phyloP scores from a whole-genome alignment of 2,329 filamentous ascomycete species.

The Leptographium wingfieldii region DNA sequence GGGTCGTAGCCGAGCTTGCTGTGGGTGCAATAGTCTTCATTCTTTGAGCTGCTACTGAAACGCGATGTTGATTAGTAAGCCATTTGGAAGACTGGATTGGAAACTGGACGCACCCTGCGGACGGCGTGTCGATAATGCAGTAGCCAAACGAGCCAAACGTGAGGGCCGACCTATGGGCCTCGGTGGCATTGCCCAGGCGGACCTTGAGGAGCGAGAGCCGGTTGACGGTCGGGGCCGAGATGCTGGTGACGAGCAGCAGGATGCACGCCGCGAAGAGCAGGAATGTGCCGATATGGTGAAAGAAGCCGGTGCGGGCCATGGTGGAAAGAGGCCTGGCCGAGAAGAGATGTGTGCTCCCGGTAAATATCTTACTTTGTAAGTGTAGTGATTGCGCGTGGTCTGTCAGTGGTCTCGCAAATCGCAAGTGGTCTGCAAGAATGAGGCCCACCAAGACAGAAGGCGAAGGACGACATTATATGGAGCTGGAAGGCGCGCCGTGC shows the following conservation, averaged over 20 bases:
- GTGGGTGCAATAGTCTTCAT: slow-evolving; percentile 33
- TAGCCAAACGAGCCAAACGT: slow-evolving; percentile 50
- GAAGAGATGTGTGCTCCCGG: no score
- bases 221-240: slow-evolving; percentile 46
- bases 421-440: no score
- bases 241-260: slow-evolving; percentile 44
- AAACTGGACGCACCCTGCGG: neutral
- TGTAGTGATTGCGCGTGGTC: no score
- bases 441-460: neutral
- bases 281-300: slow-evolving; percentile 46
- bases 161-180: slow-evolving; percentile 22
- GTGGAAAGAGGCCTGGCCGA: no score
- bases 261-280: slow-evolving; percentile 41
- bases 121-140: slow-evolving; percentile 25
- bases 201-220: slow-evolving; percentile 41
- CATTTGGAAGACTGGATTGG: no score
- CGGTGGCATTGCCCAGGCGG: slow-evolving; percentile 26
- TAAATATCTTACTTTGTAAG: no score
- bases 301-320: slow-evolving; percentile 35
- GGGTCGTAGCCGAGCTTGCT: slow-evolving; percentile 44
- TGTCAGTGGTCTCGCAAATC: no score
- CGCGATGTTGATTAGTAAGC: no score
- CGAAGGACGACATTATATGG: neutral
- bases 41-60: neutral
- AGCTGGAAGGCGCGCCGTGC: no score